Base-by-base conservation (phyloP, 164 flowering plant species). In the Houttuynia cordata region DNA sequence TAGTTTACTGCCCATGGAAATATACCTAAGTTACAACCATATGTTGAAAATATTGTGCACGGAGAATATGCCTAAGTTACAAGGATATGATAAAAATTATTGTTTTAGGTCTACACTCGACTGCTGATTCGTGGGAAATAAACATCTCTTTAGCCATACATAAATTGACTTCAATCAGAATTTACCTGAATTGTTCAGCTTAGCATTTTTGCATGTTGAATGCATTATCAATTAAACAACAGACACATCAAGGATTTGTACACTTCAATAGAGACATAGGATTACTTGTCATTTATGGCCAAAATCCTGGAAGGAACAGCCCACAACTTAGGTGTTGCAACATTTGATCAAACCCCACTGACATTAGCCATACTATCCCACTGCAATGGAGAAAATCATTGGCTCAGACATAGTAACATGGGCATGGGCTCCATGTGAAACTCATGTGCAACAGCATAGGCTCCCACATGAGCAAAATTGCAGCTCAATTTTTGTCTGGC, bases 351-450 rank as follows among this genome's bases (percentile, higher is more conserved):
- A 17, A 45, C 14, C 49, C 49, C 17, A 17, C 0, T 45, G 49
- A 12, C 14, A 45, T 45, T 10, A 45, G 2, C 17, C 14, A 45
- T 45, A 41, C 45, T 13, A 8, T 41, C 45, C 14, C 49, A 45
- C 49, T 23, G 10, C 17, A 14, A 17, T 1, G 57, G 34, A 24
- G 57, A 24, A 54, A 30, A 54, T 23, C 57, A 30, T 24, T 54
- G 12, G 37, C 57, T 30, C 18, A 23, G 57, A 54, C 57, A 54
- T 3, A 34, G 34, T 57, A 57, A 57, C 47, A 37, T 57, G 45
- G n/a, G 42, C 49, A 57, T 34, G 60, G 61, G 5, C 51, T 42
- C 24, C 61, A 59, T 59, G 61, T 59, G 61, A 42, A 4, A 14
- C 24, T 59, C 61, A 40, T 49, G 17, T 59, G 61, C 41, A 30